These are phyloP conservation scores for Botrytis tulipae DNA, from an alignment of 2,329 filamentous ascomycete genomes.

Conservation along the genomic window DNA sequence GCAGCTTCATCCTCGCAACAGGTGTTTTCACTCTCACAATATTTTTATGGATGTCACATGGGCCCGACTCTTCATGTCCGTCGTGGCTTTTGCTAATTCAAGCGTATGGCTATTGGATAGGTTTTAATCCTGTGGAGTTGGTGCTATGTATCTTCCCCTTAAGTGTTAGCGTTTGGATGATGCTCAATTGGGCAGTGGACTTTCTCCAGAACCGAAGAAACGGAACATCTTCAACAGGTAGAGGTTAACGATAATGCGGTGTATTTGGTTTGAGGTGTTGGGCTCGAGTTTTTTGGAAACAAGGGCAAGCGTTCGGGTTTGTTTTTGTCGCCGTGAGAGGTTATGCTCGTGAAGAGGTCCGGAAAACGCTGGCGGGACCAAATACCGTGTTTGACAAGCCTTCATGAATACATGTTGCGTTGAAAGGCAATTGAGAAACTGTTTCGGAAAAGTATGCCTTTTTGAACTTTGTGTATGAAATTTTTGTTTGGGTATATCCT, in stretches of 20 bases:
- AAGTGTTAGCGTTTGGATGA: background rate
- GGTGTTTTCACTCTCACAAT: background rate
- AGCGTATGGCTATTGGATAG: background rate
- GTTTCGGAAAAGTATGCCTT: background rate
- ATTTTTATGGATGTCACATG: background rate
- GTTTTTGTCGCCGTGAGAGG: background rate
- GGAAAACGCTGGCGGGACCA: background rate
- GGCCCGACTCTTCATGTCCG: too few relatives aligned
- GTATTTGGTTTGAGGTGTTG: background rate
- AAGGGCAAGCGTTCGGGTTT: background rate
- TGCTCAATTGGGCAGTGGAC: background rate
- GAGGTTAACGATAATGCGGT: background rate
- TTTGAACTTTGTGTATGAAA: background rate
- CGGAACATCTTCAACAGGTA: background rate
- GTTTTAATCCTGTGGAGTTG: slow-evolving; percentile 3
- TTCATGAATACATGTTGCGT: background rate
- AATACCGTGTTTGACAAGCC: background rate
- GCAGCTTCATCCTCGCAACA: background rate
- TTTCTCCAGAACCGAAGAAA: background rate
- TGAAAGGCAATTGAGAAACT: background rate
- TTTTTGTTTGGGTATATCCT: background rate
- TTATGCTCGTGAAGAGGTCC: background rate
- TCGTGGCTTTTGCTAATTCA: background rate
- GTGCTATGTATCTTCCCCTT: background rate
- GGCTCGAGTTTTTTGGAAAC: background rate